These are phyloP conservation scores for Davidsoniella neocaledoniae DNA, from an alignment of 2,329 filamentous ascomycete species.

Conservation along the genomic window DNA sequence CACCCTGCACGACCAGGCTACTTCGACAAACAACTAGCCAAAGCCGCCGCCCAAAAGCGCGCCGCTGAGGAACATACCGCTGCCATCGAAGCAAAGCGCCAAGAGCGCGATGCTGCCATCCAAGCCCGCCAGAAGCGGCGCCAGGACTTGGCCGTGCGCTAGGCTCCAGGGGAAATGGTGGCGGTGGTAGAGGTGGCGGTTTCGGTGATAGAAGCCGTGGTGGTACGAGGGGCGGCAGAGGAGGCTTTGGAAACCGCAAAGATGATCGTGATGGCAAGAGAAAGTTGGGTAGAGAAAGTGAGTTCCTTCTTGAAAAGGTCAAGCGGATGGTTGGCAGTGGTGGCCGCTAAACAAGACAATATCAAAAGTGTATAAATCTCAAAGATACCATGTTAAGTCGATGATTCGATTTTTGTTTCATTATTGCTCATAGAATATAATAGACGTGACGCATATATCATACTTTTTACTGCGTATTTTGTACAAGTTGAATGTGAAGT, in stretches of 20 bases:
- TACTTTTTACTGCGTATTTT: too few species aligned
- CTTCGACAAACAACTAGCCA: conserved; percentile 46
- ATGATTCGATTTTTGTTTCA: too few species aligned
- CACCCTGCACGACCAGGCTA: conserved; percentile 28
- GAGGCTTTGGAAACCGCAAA: not conserved
- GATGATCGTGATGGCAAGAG: conserved; percentile 38
- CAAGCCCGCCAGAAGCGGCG: conserved; percentile 38
- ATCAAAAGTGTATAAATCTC: too few species aligned
- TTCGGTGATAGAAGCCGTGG: not conserved
- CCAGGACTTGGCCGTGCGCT: conserved; percentile 48
- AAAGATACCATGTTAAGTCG: too few species aligned
- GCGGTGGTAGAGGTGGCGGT: not conserved
- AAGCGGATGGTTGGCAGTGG: conserved; percentile 41
- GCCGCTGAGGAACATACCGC: conserved; percentile 26
- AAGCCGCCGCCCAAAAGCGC: conserved; percentile 22
- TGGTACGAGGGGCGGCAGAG: not conserved
- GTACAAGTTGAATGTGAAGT: too few species aligned
- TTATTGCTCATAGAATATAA: too few species aligned
- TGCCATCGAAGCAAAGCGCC: conserved; percentile 27
- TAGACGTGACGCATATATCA: too few species aligned
- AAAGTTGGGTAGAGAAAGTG: conserved; percentile 60
- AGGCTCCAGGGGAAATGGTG: conserved; percentile 26
- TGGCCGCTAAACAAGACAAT: too few species aligned
- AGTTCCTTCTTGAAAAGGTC: conserved; percentile 52
- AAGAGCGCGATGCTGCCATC: conserved; percentile 34